Evolutionary conservation across 1,284 basidiomycete genomes (phyloP), one percentile per base, ranked within the genome.

Genomic region (Thecaphora thlaspeos): DNA sequence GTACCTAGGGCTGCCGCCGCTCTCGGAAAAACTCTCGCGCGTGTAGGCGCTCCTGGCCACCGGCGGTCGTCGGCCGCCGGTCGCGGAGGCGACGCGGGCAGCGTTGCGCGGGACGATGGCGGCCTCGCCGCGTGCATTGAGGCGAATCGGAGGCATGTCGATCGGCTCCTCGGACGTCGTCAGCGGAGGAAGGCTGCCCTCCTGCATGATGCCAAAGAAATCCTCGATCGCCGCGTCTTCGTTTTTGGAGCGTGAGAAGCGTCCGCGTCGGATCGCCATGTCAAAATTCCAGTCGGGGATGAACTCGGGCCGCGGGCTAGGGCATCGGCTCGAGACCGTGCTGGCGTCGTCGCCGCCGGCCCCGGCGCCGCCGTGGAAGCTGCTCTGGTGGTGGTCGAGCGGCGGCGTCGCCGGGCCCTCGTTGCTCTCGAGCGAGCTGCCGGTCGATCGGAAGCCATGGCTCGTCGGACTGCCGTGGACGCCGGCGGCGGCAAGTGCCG

Each of bases 281-380:
- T 61, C 58, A 54, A 72, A 71, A 23, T 55, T 62, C 71, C 71
- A 73, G 15, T 71, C 68, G 23, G 67, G 56, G 39, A 66, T 60
- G 38, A 72, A 70, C 28, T 73, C 71, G 30, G 71, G 71, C 30
- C 70, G 48, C 10, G 65, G 65, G 21, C 55, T 60, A 12, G 47
- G 55, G 14, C 46, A 26, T 26, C 36, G 49, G 41, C 21, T 45
- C 19, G 43, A 22, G 14, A 37, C 45, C 17, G 51, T 45, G 23
- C 18, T 46, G 22, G 22, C 41, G 4, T 48, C 46, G 26, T 63
- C 55, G n/a, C 48, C 46, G 18, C 49, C 49, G 38, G 45, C 41
- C 24, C 44, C 21, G 22, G 42, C 44, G 7, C 36, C n/a, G n/a
- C n/a, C 26, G 17, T 9, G 36, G 36, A 17, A 37, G 14, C 36